Evolutionary conservation across 805 yeast genomes (phyloP).

Genomic region (Peterozyma xylosa): DNA sequence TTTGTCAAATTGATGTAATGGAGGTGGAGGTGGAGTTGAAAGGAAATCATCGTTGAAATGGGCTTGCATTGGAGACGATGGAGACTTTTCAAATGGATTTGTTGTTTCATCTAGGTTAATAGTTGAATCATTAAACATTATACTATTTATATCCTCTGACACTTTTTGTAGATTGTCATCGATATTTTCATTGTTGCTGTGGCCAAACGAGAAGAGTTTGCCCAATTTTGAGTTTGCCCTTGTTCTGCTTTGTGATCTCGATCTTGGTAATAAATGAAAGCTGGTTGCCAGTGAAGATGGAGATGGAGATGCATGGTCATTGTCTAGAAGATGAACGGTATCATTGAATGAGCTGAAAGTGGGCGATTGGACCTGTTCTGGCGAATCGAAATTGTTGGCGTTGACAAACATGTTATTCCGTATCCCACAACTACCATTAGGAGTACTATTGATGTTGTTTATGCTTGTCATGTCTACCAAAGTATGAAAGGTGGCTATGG

Average conservation of each 20-base stretch:
- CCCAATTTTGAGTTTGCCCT: constrained; percentile 33
- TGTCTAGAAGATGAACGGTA: not conserved
- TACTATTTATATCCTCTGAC: too few relatives aligned
- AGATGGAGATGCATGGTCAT: not conserved
- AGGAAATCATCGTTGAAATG: too few relatives aligned
- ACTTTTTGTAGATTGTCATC: not conserved
- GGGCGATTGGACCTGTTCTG: not conserved
- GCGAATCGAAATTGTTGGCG: not conserved
- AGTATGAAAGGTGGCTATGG: too few relatives aligned
- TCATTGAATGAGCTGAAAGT: not conserved
- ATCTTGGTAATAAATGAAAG: constrained; percentile 4
- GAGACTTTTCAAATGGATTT: constrained; percentile 3
- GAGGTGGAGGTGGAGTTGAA: too few relatives aligned
- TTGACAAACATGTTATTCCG: too few relatives aligned
- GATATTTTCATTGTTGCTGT: constrained; percentile 10
- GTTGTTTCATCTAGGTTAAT: not conserved
- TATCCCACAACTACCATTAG: too few relatives aligned
- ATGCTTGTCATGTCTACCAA: too few relatives aligned
- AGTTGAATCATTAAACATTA: too few relatives aligned
- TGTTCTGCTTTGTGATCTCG: constrained; percentile 22
- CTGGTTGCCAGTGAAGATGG: not conserved
- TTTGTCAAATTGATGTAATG: too few relatives aligned
- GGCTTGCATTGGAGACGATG: not conserved
- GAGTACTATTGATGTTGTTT: too few relatives aligned
- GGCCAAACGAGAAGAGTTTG: constrained; percentile 29